Base-by-base conservation (phyloP, 2,329 filamentous ascomycete genomes). In the Claviceps sp. region DNA sequence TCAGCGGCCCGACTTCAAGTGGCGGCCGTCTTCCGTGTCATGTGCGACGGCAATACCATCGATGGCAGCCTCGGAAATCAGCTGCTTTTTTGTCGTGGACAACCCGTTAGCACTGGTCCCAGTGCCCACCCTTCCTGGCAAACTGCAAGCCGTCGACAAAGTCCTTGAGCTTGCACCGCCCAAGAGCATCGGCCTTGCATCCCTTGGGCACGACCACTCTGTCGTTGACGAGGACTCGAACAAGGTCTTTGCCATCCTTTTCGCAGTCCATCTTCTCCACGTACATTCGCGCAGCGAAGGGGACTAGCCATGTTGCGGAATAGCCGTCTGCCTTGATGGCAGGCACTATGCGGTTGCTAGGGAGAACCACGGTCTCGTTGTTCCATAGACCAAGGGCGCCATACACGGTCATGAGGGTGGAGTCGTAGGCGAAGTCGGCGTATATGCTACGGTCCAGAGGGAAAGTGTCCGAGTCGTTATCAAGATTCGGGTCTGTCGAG, bases 391-490 rank as follows among this genome's bases (percentile, higher is more conserved):
- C 87, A 56, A 96, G 63, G 0, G 89, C 88, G 5, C 81, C 81
- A 62, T 87, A 86, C 6, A 94, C 80, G 7, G 78, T 77, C 34
- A 79, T 80, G 81, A 96, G 89, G 62, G 85, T 82, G 65, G 94
- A 95, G 68, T 96, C 90, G 67, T 96, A 90, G 56, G 83, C 87
- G 63, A 96, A 95, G 67, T 96, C 90, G 0, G 88, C 89, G 62
- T 94, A 96, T 1, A 95, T 69, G 13, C 69, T 69, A 43, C 71
- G 68, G 55, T 77, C 74, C 0, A 95, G 70, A 0, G 90, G 89
- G 61, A 95, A 96, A 0, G 86, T 90, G 5, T 67, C 63, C 0
- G 76, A 68, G 54, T 81, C 73, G 5, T 70, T 70, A 64, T 94
- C 87, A 0, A 95, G 75, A 0, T 89, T 95, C 38, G 70, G 72